Evolutionary conservation across 352 stramenopile genomes (phyloP), one percentile per base, ranked within the genome.

Genomic region (Phytophthora rubi): DNA sequence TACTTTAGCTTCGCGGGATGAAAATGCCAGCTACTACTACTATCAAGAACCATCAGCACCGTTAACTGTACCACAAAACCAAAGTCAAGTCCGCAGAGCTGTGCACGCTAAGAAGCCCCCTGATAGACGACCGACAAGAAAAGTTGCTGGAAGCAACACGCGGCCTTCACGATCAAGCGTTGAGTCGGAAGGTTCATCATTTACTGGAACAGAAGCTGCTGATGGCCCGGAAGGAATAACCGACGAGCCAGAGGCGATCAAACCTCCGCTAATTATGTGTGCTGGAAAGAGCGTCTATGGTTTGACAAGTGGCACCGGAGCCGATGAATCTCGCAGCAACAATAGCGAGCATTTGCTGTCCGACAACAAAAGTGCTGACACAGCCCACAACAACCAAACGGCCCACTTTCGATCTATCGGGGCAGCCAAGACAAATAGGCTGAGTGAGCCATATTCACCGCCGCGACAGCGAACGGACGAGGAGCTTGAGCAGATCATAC

Each of bases 401-500:
- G 13, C 32, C 4, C 10, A 59, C n/a, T 56, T 59, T 30, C 32
- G 32, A 42, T 18, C 33, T 44, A 15, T 16, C 10, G 30, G 8
- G 15, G 7, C 42, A 53, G 9, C 23, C 1, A 72, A 57, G 26
- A 39, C 48, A 4, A 65, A 55, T 12, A 52, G 15, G 53, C 12
- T 13, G 21, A 58, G 23, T 32, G 58, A 62, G 4, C 23, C 10
- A 35, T 6, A 53, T 47, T 71, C 53, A 6, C n/a, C 57, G 13
- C 55, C 45, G 3, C 65, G 21, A 15, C 45, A 64, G 5, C 77
- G 80, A 2, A 79, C 81, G 0, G 81, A 92, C 59, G 87, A 86
- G 39, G 85, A 90, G 51, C 55, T 92, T 9, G 85, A 92, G 53
- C 71, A 79, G 7, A 92, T 91, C 48, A 92, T 92, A 58, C 80